Evolutionary conservation across 176 grass and related monocot genomes (phyloP), one percentile per base, ranked within the genome.

Genomic region (Thalia dealbata): DNA sequence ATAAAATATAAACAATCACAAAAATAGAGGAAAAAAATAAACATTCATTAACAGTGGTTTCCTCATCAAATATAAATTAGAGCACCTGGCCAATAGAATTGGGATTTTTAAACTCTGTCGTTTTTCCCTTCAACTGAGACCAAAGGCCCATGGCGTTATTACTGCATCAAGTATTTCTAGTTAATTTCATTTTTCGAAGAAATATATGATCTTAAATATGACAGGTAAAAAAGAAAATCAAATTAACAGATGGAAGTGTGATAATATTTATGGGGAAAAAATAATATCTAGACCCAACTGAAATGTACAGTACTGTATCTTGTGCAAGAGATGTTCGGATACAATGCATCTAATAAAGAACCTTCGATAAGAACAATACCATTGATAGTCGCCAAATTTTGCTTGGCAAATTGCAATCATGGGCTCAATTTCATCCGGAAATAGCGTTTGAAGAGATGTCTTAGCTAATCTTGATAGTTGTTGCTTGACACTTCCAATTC

Each of bases 61-160:
- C 14, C 61, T 14, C 61, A 64, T 24, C 23, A 30, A 3, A 0
- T 46, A 46, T 14, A 78, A 11, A 67, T 29, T 25, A 64, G 62
- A 50, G 68, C 66, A 93, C 95, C 87, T 99, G 85, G 15, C 95
- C 90, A 83, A 93, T 81, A 27, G 90, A 86, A 81, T 88, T 93
- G 14, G 95, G 95, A 51, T 86, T 99, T 81, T 73, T 91, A 56
- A 99, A 99, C 56, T 89, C 85, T 51, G 87, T 87, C 50, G 85
- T 74, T 13, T 88, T 91, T 70, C 90, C 95, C 86, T 83, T 99
- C 78, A 95, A 77, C 84, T 74, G 92, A 65, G 90, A 91, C 95
- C 95, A 99, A 42, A 99, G 63, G 26, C 90, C 85, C 95, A 99
- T 99, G 3, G 90, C 95, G 70, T 99, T 99, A 52, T 99, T 99